phyloP scores from a whole-genome alignment of 257 asterid species.

The Solanum pennellii region DNA sequence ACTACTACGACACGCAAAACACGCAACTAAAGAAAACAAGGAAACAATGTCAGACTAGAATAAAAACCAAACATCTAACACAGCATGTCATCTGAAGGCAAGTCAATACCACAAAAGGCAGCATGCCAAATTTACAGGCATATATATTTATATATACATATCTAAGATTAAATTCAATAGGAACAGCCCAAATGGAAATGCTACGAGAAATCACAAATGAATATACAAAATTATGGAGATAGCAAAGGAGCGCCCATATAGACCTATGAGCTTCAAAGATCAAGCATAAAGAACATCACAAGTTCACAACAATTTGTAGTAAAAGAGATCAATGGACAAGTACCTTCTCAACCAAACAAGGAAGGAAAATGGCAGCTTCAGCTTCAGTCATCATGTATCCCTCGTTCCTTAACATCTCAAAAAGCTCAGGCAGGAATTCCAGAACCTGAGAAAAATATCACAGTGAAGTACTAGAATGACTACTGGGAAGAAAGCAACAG shows the following conservation, averaged over 20 bases:
- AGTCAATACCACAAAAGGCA: neutral
- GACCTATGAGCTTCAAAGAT: neutral
- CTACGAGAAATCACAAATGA: neutral
- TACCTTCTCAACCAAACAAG: conserved; percentile 97
- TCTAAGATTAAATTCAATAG: neutral
- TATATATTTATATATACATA: neutral
- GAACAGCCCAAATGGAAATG: neutral
- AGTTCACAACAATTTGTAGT: neutral
- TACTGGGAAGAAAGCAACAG: neutral
- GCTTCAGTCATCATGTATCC: conserved; percentile 86
- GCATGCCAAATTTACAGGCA: neutral
- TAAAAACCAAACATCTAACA: neutral
- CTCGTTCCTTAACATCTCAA: conserved; percentile 75
- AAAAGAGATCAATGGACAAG: neutral
- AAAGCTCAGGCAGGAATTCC: conserved; percentile 95
- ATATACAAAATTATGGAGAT: neutral
- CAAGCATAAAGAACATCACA: neutral
- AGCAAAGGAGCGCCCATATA: neutral
- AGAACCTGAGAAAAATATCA: conserved; percentile 51
- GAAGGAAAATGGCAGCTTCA: conserved; percentile 90
- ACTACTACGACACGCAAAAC: neutral
- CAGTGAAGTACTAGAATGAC: neutral
- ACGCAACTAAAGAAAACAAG: neutral
- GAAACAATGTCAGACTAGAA: neutral
- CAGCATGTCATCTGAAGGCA: neutral